Evolutionary conservation across 2,329 filamentous ascomycete genomes (phyloP).

Genomic region (Aspergillus fumigatiaffinis): DNA sequence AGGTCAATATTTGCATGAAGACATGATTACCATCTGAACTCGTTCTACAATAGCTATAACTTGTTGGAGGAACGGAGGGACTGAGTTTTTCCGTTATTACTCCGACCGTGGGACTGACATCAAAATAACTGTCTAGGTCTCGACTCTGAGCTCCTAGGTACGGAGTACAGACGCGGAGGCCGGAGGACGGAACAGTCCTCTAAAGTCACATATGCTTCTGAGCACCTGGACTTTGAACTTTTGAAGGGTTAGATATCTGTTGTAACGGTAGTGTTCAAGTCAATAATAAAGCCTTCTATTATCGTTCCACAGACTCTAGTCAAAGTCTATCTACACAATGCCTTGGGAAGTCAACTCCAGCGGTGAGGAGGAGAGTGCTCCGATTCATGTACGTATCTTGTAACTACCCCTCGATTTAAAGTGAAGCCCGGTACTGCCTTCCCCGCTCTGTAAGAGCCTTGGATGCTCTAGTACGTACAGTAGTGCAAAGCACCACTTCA

Average conservation of each 20-base stretch:
- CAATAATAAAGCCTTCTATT: background rate
- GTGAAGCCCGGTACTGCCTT: background rate
- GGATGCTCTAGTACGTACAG: no score
- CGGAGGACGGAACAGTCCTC: background rate
- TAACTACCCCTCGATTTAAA: background rate
- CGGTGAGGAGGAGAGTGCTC: constrained; percentile 8
- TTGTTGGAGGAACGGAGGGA: background rate
- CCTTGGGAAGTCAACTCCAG: background rate
- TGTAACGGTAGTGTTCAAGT: background rate
- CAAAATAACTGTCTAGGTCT: background rate
- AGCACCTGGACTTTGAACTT: background rate
- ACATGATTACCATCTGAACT: background rate
- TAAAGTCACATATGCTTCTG: background rate
- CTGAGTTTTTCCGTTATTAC: constrained; percentile 5
- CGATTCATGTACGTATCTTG: constrained; percentile 2
- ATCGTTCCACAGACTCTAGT: background rate
- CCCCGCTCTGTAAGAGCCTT: background rate
- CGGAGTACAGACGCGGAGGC: background rate
- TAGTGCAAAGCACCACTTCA: background rate
- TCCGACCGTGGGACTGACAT: background rate
- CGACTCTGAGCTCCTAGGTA: background rate
- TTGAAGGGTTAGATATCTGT: no score
- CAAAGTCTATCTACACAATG: background rate
- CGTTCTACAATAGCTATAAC: background rate
- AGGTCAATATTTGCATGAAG: background rate